These are phyloP conservation scores for Fonsecaea monophora DNA, from an alignment of 2,329 filamentous ascomycete species.

Conservation along the genomic window DNA sequence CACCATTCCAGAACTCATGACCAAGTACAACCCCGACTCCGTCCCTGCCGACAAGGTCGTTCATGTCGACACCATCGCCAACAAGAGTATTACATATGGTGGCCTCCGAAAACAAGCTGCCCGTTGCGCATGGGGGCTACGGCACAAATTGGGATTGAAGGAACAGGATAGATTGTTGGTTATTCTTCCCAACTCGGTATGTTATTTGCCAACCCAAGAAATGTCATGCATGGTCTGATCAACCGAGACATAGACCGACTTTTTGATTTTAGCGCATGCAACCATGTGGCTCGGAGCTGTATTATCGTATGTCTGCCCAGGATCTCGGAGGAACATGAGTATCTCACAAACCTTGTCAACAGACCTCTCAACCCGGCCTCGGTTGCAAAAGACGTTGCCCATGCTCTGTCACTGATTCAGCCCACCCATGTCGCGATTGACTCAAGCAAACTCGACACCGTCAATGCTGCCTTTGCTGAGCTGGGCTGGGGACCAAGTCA, in stretches of 20 bases:
- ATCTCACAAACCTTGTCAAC: constrained; percentile 4
- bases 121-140: constrained; percentile 41
- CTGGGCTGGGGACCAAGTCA: constrained; percentile 10
- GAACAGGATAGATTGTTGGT: constrained; percentile 38
- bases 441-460: constrained; percentile 34
- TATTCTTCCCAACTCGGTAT: constrained; percentile 40
- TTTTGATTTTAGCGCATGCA: constrained; percentile 41
- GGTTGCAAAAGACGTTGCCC: constrained; percentile 39
- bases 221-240: neutral
- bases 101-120: constrained; percentile 40
- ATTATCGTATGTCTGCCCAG: constrained; percentile 33
- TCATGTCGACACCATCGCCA: constrained; percentile 41
- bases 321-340: constrained; percentile 9
- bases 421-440: constrained; percentile 40
- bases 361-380: constrained; percentile 39
- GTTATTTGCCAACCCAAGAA: neutral
- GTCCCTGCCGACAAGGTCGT: constrained; percentile 40
- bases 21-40: constrained; percentile 41
- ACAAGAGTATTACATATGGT: constrained; percentile 41
- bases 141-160: constrained; percentile 35
- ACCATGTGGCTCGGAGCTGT: constrained; percentile 42
- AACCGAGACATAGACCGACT: constrained; percentile 36
- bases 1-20: constrained; percentile 41
- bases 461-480: constrained; percentile 35
- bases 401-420: constrained; percentile 37